Evolutionary conservation across 1,284 basidiomycete genomes (phyloP).

Genomic region (Ceratobasidium sp.): DNA sequence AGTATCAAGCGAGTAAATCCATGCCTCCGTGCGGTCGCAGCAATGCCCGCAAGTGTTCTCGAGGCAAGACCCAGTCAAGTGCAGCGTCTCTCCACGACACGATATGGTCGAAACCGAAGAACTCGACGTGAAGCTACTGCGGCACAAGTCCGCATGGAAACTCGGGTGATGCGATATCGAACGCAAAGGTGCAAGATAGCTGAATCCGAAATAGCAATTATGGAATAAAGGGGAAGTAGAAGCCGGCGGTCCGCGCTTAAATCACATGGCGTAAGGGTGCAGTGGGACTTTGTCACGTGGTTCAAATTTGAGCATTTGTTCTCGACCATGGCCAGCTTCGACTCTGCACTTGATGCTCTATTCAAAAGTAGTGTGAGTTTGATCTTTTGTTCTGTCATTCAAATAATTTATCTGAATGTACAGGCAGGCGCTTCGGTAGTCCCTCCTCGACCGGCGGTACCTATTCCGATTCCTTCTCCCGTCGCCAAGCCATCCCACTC

Average conservation of each 20-base stretch:
- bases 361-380: conserved; percentile 56
- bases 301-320: conserved; percentile 7
- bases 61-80: neutral
- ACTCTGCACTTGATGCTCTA: conserved; percentile 54
- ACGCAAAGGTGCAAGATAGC: neutral
- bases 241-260: neutral
- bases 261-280: neutral
- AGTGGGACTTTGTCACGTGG: conserved; percentile 7
- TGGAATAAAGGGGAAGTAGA: neutral
- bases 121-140: neutral
- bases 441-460: conserved; percentile 44
- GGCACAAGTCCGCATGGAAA: neutral
- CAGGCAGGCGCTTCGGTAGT: conserved; percentile 29
- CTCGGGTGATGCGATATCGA: neutral
- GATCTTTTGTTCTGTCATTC: neutral
- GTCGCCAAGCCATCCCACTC: neutral
- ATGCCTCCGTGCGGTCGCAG: neutral
- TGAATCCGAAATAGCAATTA: neutral
- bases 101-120: neutral
- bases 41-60: neutral
- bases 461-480: conserved; percentile 16
- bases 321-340: conserved; percentile 43
- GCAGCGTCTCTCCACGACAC: neutral
- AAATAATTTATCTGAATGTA: neutral
- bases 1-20: neutral